Conservation (phyloP, 345 rosid species). For the Sonneratia caseolaris region DNA sequence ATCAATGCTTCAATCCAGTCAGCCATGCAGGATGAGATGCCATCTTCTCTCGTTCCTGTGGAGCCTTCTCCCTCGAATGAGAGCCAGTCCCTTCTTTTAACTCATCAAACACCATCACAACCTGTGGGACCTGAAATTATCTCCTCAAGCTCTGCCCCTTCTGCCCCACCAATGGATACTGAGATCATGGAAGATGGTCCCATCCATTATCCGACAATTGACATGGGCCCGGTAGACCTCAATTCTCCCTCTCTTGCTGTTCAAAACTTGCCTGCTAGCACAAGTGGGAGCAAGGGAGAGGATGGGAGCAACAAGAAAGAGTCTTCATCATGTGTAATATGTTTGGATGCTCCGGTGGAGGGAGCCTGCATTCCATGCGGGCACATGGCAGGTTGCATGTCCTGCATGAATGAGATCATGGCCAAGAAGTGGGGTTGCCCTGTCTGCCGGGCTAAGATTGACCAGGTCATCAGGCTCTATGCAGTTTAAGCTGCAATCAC, state of each 20-base stretch:
- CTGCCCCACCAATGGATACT: slow-evolving; percentile 47
- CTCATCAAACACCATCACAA: slow-evolving; percentile 14
- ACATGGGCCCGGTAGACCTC: slow-evolving; percentile 41
- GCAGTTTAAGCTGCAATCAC: slow-evolving; percentile 37
- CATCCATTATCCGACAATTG: slow-evolving; percentile 72
- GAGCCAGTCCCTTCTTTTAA: slow-evolving; percentile 14
- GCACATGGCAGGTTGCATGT: slow-evolving; percentile 93
- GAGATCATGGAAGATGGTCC: slow-evolving; percentile 51
- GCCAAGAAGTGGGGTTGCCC: slow-evolving; percentile 92
- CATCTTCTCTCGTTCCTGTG: slow-evolving; percentile 9
- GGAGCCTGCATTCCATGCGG: slow-evolving; percentile 99
- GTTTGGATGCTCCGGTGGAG: slow-evolving; percentile 89
- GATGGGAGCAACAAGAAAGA: slow-evolving; percentile 18
- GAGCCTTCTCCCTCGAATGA: slow-evolving; percentile 13
- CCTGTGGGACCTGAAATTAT: slow-evolving; percentile 7
- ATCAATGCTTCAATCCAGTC: slow-evolving; percentile 71
- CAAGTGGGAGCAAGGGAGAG: slow-evolving; percentile 34
- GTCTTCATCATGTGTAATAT: slow-evolving; percentile 50
- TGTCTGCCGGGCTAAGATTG: slow-evolving; percentile 78
- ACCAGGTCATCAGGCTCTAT: slow-evolving; percentile 66
- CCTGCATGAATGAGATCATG: slow-evolving; percentile 78
- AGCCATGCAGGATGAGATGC: slow-evolving; percentile 21
- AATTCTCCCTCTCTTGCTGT: slow-evolving; percentile 14
- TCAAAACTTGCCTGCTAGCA: slow-evolving; percentile 15
- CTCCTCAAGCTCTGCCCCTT: slow-evolving; percentile 25